These are phyloP conservation scores for Aureobasidium pullulans DNA, from an alignment of 2,329 filamentous ascomycete species.

Conservation along the genomic window DNA sequence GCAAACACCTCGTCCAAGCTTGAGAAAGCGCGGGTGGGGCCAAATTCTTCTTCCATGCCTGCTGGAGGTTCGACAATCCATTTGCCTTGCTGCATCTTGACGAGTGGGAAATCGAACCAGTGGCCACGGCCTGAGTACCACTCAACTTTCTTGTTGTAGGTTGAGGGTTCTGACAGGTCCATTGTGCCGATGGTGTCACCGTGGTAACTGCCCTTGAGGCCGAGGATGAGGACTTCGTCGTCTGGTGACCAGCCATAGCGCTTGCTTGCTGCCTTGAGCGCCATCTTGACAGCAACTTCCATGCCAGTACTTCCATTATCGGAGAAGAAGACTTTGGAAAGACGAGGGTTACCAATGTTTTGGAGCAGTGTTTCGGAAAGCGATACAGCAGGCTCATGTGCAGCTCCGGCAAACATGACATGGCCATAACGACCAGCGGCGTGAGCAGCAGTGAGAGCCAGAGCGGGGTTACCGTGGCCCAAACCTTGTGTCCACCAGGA, in stretches of 20 bases:
- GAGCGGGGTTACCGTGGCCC: constrained; percentile 65
- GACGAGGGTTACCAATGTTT: constrained; percentile 54
- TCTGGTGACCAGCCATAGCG: constrained; percentile 59
- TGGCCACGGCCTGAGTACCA: constrained; percentile 73
- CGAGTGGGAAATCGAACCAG: constrained; percentile 73
- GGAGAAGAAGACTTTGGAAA: constrained; percentile 69
- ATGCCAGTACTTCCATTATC: constrained; percentile 79
- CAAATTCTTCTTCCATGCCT: constrained; percentile 41
- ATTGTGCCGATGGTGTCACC: constrained; percentile 84
- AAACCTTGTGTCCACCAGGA: constrained; percentile 91
- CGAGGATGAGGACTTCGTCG: constrained; percentile 59
- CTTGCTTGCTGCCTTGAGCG: constrained; percentile 57
- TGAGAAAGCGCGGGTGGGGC: constrained; percentile 36
- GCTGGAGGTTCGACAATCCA: constrained; percentile 59
- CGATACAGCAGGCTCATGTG: constrained; percentile 69
- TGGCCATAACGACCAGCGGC: constrained; percentile 79
- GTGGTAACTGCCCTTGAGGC: constrained; percentile 74
- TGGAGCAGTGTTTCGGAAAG: constrained; percentile 59
- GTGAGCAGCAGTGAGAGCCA: constrained; percentile 69
- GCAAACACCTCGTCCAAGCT: constrained; percentile 55
- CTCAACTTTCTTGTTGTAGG: constrained; percentile 75
- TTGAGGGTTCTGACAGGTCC: constrained; percentile 72
- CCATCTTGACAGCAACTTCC: constrained; percentile 84
- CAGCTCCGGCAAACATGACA: constrained; percentile 75
- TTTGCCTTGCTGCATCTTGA: constrained; percentile 57